Percentiles rank a stretch among this genome's conserved stretches.
Evolutionary conservation across 768 basidiomycete species (phyloP).

Genomic region (Pluteus cervinus): DNA sequence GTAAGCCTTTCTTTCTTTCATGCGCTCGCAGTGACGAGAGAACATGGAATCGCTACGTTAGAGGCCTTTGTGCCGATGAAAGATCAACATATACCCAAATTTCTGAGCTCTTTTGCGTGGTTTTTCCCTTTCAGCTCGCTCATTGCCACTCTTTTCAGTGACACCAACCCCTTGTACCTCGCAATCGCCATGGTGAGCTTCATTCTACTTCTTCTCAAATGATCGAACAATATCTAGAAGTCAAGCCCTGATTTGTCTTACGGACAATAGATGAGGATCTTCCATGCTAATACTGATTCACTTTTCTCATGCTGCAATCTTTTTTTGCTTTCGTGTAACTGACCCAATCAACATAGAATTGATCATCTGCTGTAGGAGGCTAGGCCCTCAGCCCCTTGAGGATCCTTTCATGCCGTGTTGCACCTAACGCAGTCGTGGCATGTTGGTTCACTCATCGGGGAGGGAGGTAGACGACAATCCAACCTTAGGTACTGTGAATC

Average conservation of each 20-base stretch:
- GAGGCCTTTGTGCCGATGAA: conserved; percentile 70
- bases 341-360: too few relatives aligned
- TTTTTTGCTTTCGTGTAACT: conserved; percentile 9
- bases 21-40: conserved; percentile 50
- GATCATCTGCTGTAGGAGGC: too few relatives aligned
- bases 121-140: conserved; percentile 10
- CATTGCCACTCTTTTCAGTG: conserved; percentile 9
- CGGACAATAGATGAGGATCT: conserved; percentile 69
- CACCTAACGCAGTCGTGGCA: too few relatives aligned
- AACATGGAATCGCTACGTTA: conserved; percentile 82
- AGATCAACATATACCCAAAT: conserved; percentile 81
- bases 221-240: conserved; percentile 76
- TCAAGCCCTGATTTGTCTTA: conserved; percentile 84
- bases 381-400: too few relatives aligned
- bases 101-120: conserved; percentile 52
- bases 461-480: too few relatives aligned
- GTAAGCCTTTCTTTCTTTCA: conserved; percentile 21
- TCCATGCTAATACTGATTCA: conserved; percentile 89
- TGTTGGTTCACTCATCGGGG: too few relatives aligned
- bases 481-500: too few relatives aligned
- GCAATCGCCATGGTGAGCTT: conserved; percentile 21
- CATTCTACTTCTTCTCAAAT: conserved; percentile 18
- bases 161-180: neutral
- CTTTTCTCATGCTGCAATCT: neutral
- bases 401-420: too few relatives aligned